phyloP scores from a whole-genome alignment of 257 asterid species.

The Echium plantagineum region DNA sequence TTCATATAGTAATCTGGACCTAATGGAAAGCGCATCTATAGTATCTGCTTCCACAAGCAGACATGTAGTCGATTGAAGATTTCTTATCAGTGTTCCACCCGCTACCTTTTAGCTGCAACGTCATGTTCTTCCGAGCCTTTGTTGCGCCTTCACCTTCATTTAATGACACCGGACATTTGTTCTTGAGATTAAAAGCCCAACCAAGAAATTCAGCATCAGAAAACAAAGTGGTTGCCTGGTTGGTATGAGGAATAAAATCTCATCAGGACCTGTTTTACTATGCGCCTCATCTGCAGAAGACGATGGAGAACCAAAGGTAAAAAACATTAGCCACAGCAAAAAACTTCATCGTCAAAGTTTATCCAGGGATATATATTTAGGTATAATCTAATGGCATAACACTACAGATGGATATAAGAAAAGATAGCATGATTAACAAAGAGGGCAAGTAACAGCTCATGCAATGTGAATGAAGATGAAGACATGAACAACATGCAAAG shows the following conservation, averaged over 20 bases:
- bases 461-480: too few relatives aligned
- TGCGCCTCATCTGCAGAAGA: conserved; percentile 61
- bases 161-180: too few relatives aligned
- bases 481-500: neutral
- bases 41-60: too few relatives aligned
- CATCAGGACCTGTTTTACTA: conserved; percentile 82
- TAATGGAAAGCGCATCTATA: too few relatives aligned
- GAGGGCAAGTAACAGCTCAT: too few relatives aligned
- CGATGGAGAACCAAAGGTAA: neutral
- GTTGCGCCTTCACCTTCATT: neutral
- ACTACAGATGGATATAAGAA: neutral
- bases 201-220: conserved; percentile 65
- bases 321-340: too few relatives aligned
- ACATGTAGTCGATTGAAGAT: too few relatives aligned
- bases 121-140: conserved; percentile 13
- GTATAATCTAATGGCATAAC: neutral
- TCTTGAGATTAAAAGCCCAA: conserved; percentile 53
- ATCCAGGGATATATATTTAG: neutral
- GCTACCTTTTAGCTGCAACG: conserved; percentile 34
- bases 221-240: conserved; percentile 48
- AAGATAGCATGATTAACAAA: neutral
- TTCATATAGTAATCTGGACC: too few relatives aligned
- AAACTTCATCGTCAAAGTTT: neutral
- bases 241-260: conserved; percentile 84
- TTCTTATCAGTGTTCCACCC: conserved; percentile 17